Percentiles rank a stretch among this genome's conserved stretches.
Conservation (phyloP, 441 rosid genomes). For the Syzygium syzygioides region DNA sequence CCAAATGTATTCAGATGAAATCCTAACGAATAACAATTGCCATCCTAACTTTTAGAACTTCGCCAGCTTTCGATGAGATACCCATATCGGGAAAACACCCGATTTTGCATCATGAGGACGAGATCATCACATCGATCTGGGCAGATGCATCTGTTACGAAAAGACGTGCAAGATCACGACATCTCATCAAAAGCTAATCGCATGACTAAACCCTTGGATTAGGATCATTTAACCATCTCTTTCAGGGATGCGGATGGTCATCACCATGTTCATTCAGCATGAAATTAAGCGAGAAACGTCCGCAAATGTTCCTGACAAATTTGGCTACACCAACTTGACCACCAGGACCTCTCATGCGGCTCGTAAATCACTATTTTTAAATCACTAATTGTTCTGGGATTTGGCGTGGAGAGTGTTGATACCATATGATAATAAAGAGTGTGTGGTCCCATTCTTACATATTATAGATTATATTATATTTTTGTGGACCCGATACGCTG, state of each 20-base stretch:
- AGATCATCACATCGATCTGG: neutral
- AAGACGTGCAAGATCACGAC: neutral
- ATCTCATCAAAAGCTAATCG: neutral
- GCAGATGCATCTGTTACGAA: too few relatives aligned
- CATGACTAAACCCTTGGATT: neutral
- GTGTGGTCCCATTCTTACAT: neutral
- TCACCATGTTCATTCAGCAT: neutral
- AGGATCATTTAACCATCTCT: neutral
- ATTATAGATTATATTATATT: neutral
- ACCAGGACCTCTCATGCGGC: too few relatives aligned
- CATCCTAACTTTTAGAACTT: neutral
- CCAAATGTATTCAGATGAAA: neutral
- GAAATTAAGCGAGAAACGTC: neutral
- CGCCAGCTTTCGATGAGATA: neutral
- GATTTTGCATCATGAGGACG: accelerated
- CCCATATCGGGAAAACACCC: neutral
- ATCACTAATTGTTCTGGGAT: neutral
- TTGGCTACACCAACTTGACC: neutral
- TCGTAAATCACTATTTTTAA: neutral
- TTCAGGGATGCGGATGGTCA: neutral
- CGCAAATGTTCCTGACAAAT: neutral
- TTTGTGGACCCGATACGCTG: neutral
- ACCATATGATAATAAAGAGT: neutral
- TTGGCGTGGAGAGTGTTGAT: neutral
- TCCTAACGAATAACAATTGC: neutral